Percentiles rank a stretch among this genome's conserved stretches.
Conservation (phyloP, 305 asterid genomes). For the Fraxinus platypoda region DNA sequence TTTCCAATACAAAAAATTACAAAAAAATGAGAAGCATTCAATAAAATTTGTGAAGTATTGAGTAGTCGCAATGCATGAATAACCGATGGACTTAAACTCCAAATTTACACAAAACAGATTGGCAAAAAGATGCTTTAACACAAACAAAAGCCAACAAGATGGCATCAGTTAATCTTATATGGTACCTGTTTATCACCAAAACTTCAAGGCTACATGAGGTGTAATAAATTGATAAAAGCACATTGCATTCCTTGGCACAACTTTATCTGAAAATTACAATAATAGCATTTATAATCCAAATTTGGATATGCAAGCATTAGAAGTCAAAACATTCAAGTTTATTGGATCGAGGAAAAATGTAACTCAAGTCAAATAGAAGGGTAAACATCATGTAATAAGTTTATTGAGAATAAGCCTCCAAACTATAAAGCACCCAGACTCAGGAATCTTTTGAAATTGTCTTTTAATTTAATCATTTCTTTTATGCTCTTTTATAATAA, state of each 20-base stretch:
- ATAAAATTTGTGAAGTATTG: no score
- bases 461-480: background rate
- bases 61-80: no score
- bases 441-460: background rate
- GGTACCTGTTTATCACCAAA: background rate
- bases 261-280: no score
- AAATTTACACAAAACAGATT: no score
- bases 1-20: background rate
- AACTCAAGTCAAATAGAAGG: no score
- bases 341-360: no score
- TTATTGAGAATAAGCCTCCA: background rate
- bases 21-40: no score
- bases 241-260: background rate
- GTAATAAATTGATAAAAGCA: background rate
- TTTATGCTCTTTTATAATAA: background rate
- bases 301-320: background rate
- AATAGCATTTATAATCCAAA: background rate
- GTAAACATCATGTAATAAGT: background rate
- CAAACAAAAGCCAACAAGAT: background rate
- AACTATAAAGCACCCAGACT: background rate
- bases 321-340: background rate
- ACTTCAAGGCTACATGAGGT: background rate
- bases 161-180: background rate
- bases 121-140: background rate
- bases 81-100: no score